Evolutionary conservation across 345 rosid genomes (phyloP), one percentile per base, ranked within the genome.

Genomic region (Salix purpurea): DNA sequence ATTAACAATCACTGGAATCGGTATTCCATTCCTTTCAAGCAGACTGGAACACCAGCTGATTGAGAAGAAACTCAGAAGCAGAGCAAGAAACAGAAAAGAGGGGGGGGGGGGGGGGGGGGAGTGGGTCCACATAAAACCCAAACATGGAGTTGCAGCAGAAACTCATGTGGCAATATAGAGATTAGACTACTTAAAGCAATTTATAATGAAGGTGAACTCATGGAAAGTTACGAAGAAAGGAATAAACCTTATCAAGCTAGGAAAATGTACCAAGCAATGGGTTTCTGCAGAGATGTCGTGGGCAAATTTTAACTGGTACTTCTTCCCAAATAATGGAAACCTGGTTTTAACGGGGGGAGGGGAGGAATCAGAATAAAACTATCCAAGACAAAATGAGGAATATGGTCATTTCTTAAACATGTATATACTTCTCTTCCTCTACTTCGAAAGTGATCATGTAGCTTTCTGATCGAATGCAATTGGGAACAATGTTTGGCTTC

Each of bases 201-300:
- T 34, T 6, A 67, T 58, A 62, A 73, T 44, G 34, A 65, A 61
- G 62, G 74, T 70, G 65, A 34, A 65, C 26, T 39, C 14, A 61
- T 19, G 26, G 12, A 37, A 46, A 0, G 50, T 46, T 46, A 46
- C 5, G 50, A 50, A 58, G 44, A 39, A 7, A 69, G 69, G 77
- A 67, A 75, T 52, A 71, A 74, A 93, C 99, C 94, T 89, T 85
- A 96, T 93, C 85, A 96, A 86, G 87, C 99, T 93, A 26, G 98
- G 97, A 82, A 96, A 96, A 86, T 96, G 99, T 87, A 96, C 99
- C 89, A 96, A 88, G 81, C 96, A 93, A 79, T 91, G 91, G 75
- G 91, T 91, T 88, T 93, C 97, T 34, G 90, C 86, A 61, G 89
- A 72, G 40, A 78, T 65, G 58, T 96, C 99, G 80, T 91, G 92